Evolutionary conservation across 2,329 filamentous ascomycete species (phyloP), one percentile per base, ranked within the genome.

Genomic region (Pseudogymnoascus sp.): DNA sequence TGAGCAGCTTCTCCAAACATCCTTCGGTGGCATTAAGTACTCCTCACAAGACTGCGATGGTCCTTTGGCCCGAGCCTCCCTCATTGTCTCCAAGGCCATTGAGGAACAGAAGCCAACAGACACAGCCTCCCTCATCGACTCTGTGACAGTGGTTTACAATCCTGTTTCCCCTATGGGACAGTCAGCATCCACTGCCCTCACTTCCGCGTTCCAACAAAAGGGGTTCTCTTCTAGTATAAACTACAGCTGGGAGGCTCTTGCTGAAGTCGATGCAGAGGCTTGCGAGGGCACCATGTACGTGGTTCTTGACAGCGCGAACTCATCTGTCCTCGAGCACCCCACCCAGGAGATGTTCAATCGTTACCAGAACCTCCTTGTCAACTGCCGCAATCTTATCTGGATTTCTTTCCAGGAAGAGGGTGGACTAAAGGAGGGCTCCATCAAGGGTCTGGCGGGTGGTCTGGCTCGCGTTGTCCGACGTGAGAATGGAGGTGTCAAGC

Each of bases 401-500:
- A 41, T 41, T 41, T 41, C 37, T 41, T 41, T 41, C n/a, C 37
- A 41, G 37, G 37, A 41, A 41, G 37, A 41, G 37, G 37, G 37
- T 41, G 37, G 37, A 41, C 37, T 41, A 41, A 41, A 41, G 11
- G 37, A 41, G n/a, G 37, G 37, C 5, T 41, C 37, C 37, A 41
- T 41, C 37, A 63, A 61, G 45, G 61, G 61, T 45, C 34, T 63
- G 31, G 61, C 54, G 21, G 51, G 51, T 31, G 63, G 63, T 41
- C 48, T 65, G 13, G 54, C 51, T n/a, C 64, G 62, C 28, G 62
- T 63, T 34, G 36, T 57, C 43, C 62, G 64, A 13, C 16, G 54
- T 54, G 64, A 65, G 41, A 65, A 64, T 54, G 64, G 62, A 41
- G 62, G 54, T n/a, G 54, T 64, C 54, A 65, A 48, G 37, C 39